Percentiles rank a stretch among this genome's conserved stretches.
Evolutionary conservation across 2,329 filamentous ascomycete genomes (phyloP).

Genomic region (Dothideomycetidae sp.): DNA sequence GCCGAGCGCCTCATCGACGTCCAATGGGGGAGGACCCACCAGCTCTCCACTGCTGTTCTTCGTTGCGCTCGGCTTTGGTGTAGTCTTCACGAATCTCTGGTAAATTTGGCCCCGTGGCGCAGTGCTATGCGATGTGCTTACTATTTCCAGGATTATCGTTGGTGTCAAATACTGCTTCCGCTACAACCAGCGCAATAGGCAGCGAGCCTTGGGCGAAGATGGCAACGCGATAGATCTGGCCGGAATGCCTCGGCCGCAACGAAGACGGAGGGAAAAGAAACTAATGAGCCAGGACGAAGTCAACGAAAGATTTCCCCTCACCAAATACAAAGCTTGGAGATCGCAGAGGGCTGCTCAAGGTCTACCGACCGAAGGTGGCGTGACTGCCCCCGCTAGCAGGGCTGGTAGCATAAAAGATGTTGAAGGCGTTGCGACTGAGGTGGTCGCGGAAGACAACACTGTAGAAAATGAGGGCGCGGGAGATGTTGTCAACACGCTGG

Average conservation of each 20-base stretch:
- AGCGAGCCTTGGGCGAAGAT: slow-evolving; percentile 61
- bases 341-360: slow-evolving; percentile 70
- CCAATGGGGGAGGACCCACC: slow-evolving; percentile 32
- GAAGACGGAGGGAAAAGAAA: slow-evolving; percentile 88
- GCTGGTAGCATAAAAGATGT: slow-evolving; percentile 59
- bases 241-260: slow-evolving; percentile 70
- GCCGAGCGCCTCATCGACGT: background rate
- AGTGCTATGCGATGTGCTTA: slow-evolving; percentile 3
- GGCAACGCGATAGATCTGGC: slow-evolving; percentile 74
- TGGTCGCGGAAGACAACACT: slow-evolving; percentile 11
- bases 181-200: slow-evolving; percentile 87
- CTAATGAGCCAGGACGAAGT: slow-evolving; percentile 99
- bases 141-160: slow-evolving; percentile 73
- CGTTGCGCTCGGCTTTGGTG: slow-evolving; percentile 88
- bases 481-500: slow-evolving; percentile 23
- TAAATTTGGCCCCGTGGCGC: slow-evolving; percentile 34
- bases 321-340: slow-evolving; percentile 94
- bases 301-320: slow-evolving; percentile 89
- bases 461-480: slow-evolving; percentile 11
- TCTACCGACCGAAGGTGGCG: slow-evolving; percentile 68
- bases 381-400: slow-evolving; percentile 58
- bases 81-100: slow-evolving; percentile 98
- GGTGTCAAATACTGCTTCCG: slow-evolving; percentile 99
- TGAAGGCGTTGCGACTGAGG: slow-evolving; percentile 26
- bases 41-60: slow-evolving; percentile 78